Percentiles rank a stretch among this genome's conserved stretches.
These are phyloP conservation scores for Puccinellia tenuiflora DNA, from an alignment of 176 grass and related monocot species.

Conservation along the genomic window DNA sequence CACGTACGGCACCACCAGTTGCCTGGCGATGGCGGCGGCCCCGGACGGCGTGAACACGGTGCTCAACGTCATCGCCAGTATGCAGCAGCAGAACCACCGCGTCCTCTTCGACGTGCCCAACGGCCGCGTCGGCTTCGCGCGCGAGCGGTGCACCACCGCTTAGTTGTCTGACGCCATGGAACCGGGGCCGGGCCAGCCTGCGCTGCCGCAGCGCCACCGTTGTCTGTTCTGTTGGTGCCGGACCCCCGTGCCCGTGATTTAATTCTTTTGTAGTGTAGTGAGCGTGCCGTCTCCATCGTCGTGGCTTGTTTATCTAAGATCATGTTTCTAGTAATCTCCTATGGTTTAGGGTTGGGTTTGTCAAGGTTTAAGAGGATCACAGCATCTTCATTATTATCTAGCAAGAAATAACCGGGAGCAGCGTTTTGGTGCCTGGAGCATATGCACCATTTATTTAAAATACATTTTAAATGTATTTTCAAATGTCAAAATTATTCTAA, in stretches of 20 bases:
- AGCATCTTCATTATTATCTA: too few relatives aligned
- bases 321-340: background rate
- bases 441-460: too few relatives aligned
- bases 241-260: background rate
- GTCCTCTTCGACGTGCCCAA: constrained; percentile 84
- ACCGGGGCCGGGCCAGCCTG: background rate
- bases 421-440: too few relatives aligned
- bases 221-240: background rate
- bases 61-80: constrained; percentile 83
- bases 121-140: constrained; percentile 57
- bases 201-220: background rate
- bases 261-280: background rate
- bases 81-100: constrained; percentile 98
- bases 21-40: constrained; percentile 68
- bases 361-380: background rate
- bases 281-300: background rate
- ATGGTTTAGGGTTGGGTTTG: background rate
- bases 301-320: background rate
- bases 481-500: too few relatives aligned
- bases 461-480: too few relatives aligned
- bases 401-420: too few relatives aligned
- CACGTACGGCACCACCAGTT: constrained; percentile 65
- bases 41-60: constrained; percentile 68
- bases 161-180: background rate
- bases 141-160: constrained; percentile 53